Evolutionary conservation across 1,284 basidiomycete species (phyloP).

Genomic region (Heterobasidion occidentale): DNA sequence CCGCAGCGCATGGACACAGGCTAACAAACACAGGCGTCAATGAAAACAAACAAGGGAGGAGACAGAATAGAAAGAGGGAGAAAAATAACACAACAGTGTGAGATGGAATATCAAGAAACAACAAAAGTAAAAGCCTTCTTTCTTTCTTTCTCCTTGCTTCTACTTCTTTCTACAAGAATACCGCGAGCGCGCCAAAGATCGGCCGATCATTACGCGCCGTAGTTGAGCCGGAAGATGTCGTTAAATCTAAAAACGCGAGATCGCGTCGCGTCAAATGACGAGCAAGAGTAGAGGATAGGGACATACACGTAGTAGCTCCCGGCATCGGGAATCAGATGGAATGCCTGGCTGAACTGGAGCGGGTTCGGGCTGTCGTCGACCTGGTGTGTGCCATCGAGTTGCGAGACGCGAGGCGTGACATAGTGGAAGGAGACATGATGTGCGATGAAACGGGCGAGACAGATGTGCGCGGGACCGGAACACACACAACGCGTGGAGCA

Average conservation of each 20-base stretch:
- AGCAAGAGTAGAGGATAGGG: constrained; percentile 3
- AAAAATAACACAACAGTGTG: neutral
- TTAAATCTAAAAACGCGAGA: constrained; percentile 48
- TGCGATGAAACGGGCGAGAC: constrained; percentile 5
- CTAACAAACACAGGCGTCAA: neutral
- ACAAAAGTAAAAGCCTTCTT: no score
- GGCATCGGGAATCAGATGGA: constrained; percentile 83
- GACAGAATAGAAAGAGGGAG: neutral
- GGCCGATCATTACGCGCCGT: constrained; percentile 13
- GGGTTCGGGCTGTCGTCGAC: constrained; percentile 75
- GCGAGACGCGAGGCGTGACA: neutral
- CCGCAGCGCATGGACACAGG: no score
- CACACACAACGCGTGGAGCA: no score
- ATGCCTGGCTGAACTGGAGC: constrained; percentile 86
- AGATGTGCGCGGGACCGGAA: no score
- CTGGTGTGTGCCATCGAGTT: constrained; percentile 26
- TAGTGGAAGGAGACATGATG: neutral
- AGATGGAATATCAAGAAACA: no score
- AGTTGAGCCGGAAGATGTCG: constrained; percentile 87
- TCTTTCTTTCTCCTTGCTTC: no score
- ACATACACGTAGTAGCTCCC: constrained; percentile 81
- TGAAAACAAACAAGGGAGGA: constrained; percentile 2
- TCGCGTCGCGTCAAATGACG: neutral
- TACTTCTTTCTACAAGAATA: no score
- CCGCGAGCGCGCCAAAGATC: no score